Conservation (phyloP, 164 flowering plant species). For the Piper betle region DNA sequence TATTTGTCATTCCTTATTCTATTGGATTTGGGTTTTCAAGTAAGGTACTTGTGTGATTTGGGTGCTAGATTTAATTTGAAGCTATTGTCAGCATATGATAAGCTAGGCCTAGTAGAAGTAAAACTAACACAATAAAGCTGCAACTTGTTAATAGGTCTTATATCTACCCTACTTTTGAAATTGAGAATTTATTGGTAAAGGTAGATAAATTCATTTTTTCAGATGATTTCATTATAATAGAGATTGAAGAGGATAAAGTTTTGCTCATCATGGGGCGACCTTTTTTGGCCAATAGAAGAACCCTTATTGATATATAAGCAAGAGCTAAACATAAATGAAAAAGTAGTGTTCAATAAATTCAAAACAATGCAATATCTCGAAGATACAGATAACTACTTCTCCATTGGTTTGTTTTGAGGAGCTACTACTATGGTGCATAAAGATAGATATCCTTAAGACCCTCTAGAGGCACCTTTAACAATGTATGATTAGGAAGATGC, state of each 20-base stretch:
- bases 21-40: slow-evolving; percentile 1
- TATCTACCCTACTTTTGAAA: not conserved
- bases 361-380: too few relatives aligned
- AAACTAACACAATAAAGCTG: not conserved
- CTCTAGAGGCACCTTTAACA: too few relatives aligned
- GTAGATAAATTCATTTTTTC: slow-evolving; percentile 8
- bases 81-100: not conserved
- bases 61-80: slow-evolving; percentile 10
- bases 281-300: slow-evolving; percentile 5
- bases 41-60: slow-evolving; percentile 3
- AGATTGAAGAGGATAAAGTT: slow-evolving; percentile 8
- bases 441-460: too few relatives aligned
- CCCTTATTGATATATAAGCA: slow-evolving; percentile 6
- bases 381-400: too few relatives aligned
- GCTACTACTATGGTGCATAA: too few relatives aligned
- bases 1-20: slow-evolving; percentile 5
- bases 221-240: slow-evolving; percentile 7
- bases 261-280: slow-evolving; percentile 8
- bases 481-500: too few relatives aligned
- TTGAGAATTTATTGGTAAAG: slow-evolving; percentile 6
- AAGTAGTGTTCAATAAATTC: too few relatives aligned
- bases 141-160: too few relatives aligned
- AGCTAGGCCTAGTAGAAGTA: not conserved
- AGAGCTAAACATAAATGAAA: not conserved
- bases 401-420: too few relatives aligned